Base-by-base conservation (phyloP, 2,329 filamentous ascomycete species). In the Paecilomyces sp. region DNA sequence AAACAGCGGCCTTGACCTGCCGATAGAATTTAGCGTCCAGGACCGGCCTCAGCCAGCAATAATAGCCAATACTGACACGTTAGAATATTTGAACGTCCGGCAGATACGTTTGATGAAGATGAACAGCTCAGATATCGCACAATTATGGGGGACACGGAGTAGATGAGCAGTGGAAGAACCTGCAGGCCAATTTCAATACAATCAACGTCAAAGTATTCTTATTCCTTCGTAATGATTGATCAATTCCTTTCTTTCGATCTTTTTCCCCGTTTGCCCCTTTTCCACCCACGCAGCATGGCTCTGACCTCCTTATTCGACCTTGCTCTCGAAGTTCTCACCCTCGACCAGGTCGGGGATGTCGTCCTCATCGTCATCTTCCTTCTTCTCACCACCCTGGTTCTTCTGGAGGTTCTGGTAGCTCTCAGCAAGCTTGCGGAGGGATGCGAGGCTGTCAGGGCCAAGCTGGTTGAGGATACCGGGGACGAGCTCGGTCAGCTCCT, bases 381-480 rank as follows among this genome's bases (percentile, higher is more conserved):
- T 81, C 60, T 88, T 86, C 71, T 83, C 88, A 74, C 89, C 86
- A 61, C 83, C 90, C 79, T 91, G 90, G 75, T 87, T 88, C 88
- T 96, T 96, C 83, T 97, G 93, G 87, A 97, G 87, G 83, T 87
- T 94, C 88, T 99, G 94, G 86, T 99, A 99, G 86, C 90, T 95
- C 86, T 99, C 94, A 71, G 94, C 94, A 65, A 99, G 87, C 85
- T 97, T 97, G 80, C 94, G 91, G 74, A 99, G 91, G 65, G 92
- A 96, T 63, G 94, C 94, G 62, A 99, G 90, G 65, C 91, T 96
- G 84, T 99, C 94, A 74, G 94, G 94, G 74, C 94, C 94, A 65
- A 99, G 91, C 85, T 99, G 94, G 89, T 97, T 99, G 66, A 99
- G 90, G 81, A 99, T 99, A 67, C 94, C 94, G 72, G 94, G 94